Base-by-base conservation (phyloP, 2,329 filamentous ascomycete species). In the Elsinoe batatas region DNA sequence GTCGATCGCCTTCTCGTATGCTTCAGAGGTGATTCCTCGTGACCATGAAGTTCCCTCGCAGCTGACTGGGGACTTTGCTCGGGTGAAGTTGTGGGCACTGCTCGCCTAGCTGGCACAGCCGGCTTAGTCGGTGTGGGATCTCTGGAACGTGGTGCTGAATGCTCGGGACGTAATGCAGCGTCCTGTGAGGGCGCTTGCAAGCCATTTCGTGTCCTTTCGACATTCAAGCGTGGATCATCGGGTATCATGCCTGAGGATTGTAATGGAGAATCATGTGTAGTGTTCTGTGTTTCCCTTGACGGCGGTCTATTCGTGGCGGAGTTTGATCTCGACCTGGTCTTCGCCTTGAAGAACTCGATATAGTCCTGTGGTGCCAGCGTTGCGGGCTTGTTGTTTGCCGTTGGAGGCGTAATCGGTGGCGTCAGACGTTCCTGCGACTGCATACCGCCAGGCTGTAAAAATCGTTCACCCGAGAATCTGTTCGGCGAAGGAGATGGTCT, bases 281-380 rank as follows among this genome's bases (percentile, higher is more conserved):
- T 42, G 8, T 11, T 36, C 32, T 54, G 38, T 13, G 51, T 42
- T 2, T 55, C 53, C 30, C 40, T n/a, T 32, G 53, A 55, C 11
- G 32, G 32, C 6, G 53, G 38, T 37, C 38, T 33, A 22, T 46
- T 37, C 5, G 30, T 55, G 6, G 38, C 42, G 5, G 53, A 55
- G 18, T 55, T 55, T 26, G 53, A 55, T 37, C 53, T 33, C 22
- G 53, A 55, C 12, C 38, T 33, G n/a, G 53, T 37, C 26, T 55
- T 55, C 4, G 38, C 40, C 30, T 37, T 55, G 40, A 55, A 55
- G 20, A 44, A 47, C 32, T 55, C 53, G 11, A 55, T 55, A 33
- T 55, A 55, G 22, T 55, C 53, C 18, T 55, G 38, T 26, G 53
- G 53, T 8, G 53, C 53, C 26, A 55, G 36, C 26, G 40, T 40